Evolutionary conservation across 306 rosid genomes (phyloP), one percentile per base, ranked within the genome.

Genomic region (Lathyrus aphaca): DNA sequence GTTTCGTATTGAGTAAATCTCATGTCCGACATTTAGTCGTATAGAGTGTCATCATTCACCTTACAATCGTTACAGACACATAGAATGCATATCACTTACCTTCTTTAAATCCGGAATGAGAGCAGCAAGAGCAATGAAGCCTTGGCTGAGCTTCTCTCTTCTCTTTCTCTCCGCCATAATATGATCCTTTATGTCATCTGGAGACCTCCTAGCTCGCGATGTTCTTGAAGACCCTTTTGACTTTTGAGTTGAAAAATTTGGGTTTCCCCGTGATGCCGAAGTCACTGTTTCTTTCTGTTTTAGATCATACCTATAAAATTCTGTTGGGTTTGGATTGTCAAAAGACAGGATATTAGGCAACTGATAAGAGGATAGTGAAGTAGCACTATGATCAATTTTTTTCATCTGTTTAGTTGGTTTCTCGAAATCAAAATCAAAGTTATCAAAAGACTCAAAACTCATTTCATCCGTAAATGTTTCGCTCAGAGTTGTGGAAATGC

Each of bases 91-190:
- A 35, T 7, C 6, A 32, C 38, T 7, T 35, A 91, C 96, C 96
- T 92, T 92, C 61, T 86, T 92, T 1, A 89, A 80, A 60, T 83
- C 87, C 9, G 96, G 96, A 43, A 92, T 44, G 37, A 92, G 78
- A 16, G 89, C 87, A 1, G 96, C 86, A 50, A 91, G 97, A 62
- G 94, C 55, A 16, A 49, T 49, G 55, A 49, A 49, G 21, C 25
- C 3, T 16, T 49, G 23, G 55, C 12, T 49, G 25, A 49, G 55
- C 8, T 16, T 49, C 55, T 49, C 55, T 49, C 55, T 49, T 49
- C 55, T 9, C 19, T 81, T 91, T 59, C 97, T 82, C 68, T 91
- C 96, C 0, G 96, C 94, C 58, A 87, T 71, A 49, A 91, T 75
- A 71, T 87, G 96, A 39, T 85, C 96, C 51, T 86, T 88, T 61